Evolutionary conservation across 148 eudicot species (phyloP).

Genomic region (Silene uniflora): DNA sequence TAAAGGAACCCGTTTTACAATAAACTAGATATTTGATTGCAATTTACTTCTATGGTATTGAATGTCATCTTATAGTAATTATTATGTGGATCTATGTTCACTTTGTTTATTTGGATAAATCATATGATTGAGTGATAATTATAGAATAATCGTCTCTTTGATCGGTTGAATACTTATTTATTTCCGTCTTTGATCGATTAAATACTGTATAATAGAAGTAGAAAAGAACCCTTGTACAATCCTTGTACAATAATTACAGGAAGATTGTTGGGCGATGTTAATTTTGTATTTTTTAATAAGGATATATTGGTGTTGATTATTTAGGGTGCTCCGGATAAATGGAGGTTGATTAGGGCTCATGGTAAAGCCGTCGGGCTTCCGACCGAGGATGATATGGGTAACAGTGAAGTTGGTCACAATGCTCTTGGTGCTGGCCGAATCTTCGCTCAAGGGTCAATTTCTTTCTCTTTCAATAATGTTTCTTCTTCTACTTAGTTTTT

Average conservation of each 20-base stretch:
- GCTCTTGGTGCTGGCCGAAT: conserved; percentile 96
- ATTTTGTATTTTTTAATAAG: not conserved
- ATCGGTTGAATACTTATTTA: too few relatives aligned
- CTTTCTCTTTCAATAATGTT: not conserved
- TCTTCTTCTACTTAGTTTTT: too few relatives aligned
- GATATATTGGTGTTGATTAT: not conserved
- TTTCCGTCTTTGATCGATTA: too few relatives aligned
- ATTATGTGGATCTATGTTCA: not conserved
- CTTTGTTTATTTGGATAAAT: not conserved
- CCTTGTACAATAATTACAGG: too few relatives aligned
- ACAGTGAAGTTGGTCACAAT: conserved; percentile 98
- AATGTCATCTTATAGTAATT: not conserved
- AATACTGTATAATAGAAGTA: too few relatives aligned
- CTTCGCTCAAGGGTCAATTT: conserved; percentile 78
- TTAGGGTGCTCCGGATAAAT: conserved; percentile 80
- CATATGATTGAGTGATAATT: not conserved
- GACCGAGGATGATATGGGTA: conserved; percentile 97
- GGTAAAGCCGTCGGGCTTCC: conserved; percentile 95
- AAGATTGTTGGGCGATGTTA: not conserved
- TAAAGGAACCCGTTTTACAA: not conserved
- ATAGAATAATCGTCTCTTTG: too few relatives aligned
- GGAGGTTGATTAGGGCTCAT: conserved; percentile 94
- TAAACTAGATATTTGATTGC: not conserved
- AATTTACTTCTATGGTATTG: not conserved
- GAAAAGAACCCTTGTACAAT: too few relatives aligned